Evolutionary conservation across 179 eudicot genomes (phyloP).

Genomic region (Corrigiola litoralis): DNA sequence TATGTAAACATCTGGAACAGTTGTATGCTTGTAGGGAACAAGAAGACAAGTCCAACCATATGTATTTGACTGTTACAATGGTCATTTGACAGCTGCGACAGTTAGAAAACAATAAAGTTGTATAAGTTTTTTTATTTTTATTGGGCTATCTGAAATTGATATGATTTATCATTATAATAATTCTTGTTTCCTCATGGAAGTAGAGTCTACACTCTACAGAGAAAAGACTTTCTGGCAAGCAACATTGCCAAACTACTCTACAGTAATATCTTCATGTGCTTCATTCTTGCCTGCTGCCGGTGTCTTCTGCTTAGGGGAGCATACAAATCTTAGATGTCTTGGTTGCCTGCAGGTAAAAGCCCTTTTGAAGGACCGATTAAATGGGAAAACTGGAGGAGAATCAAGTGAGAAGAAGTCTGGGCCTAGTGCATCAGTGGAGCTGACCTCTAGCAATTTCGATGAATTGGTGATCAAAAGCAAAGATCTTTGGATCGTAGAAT

Average conservation of each 20-base stretch:
- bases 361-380: constrained; percentile 75
- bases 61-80: no score
- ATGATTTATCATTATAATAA: no score
- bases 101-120: no score
- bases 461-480: constrained; percentile 82
- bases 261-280: background rate
- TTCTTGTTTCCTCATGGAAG: no score
- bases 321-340: constrained; percentile 3
- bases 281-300: background rate
- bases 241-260: no score
- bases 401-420: constrained; percentile 90
- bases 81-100: no score
- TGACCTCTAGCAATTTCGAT: constrained; percentile 85
- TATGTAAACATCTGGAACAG: no score
- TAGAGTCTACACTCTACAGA: no score
- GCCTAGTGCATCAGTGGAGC: constrained; percentile 74
- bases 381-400: constrained; percentile 69
- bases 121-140: no score
- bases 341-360: constrained; percentile 59
- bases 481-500: constrained; percentile 95
- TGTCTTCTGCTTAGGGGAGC: background rate
- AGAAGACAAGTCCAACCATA: no score
- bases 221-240: background rate
- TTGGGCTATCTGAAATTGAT: no score
- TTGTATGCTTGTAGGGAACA: no score